phyloP scores from a whole-genome alignment of 495 filamentous ascomycete genomes.

The Aspergillus cristatus region DNA sequence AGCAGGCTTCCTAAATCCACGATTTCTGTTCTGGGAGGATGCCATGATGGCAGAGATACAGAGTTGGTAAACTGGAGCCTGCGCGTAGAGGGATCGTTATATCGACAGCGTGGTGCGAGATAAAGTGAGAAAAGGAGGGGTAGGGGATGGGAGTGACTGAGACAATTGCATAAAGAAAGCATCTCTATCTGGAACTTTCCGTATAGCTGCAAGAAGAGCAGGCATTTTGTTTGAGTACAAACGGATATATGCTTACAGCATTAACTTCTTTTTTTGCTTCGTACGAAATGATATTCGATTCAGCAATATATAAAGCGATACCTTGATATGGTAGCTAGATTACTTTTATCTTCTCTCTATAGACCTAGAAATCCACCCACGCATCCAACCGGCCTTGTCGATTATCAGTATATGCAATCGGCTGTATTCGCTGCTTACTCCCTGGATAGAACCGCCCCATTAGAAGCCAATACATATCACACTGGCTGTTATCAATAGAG shows the following conservation, averaged over 20 bases:
- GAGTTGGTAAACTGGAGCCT: not conserved
- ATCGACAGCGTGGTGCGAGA: not conserved
- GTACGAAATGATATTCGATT: not conserved
- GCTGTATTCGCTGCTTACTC: not conserved
- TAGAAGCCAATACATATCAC: not conserved
- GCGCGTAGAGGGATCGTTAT: too few species aligned
- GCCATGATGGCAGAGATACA: not conserved
- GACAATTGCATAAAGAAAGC: not conserved
- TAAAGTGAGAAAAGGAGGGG: not conserved
- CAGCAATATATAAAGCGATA: not conserved
- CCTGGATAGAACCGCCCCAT: not conserved
- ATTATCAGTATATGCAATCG: not conserved
- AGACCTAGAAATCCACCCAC: not conserved
- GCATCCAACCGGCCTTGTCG: not conserved
- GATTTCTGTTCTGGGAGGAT: not conserved
- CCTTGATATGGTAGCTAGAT: too few species aligned
- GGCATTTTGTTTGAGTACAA: too few species aligned
- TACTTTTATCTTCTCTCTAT: not conserved
- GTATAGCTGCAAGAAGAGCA: too few species aligned
- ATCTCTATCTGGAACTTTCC: not conserved
- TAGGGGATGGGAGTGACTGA: not conserved
- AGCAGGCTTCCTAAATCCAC: not conserved
- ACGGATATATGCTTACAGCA: too few species aligned
- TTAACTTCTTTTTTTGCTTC: not conserved
- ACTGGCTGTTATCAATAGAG: not conserved